Evolutionary conservation across 2,329 filamentous ascomycete species (phyloP).

Genomic region (Sphaerulina vaccinii): DNA sequence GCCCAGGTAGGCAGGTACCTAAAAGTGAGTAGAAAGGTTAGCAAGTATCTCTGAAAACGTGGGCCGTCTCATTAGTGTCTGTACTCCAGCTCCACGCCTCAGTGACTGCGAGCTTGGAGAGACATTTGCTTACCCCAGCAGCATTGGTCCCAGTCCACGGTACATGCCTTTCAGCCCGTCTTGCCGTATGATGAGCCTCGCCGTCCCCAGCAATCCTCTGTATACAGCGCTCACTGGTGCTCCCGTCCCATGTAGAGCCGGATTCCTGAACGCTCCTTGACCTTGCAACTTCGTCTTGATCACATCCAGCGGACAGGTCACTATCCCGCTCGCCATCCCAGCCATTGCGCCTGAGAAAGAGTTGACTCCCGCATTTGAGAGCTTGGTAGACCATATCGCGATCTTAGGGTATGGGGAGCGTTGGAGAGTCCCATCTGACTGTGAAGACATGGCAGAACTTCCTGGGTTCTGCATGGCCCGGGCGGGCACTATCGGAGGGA

Average conservation of each 20-base stretch:
- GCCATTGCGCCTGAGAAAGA: conserved; percentile 84
- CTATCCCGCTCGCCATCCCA: conserved; percentile 87
- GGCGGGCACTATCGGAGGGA: conserved; percentile 31
- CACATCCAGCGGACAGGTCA: conserved; percentile 95
- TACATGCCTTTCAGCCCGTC: conserved; percentile 91
- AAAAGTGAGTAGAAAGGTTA: too few species aligned
- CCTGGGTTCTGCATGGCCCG: conserved; percentile 34
- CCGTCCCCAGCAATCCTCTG: conserved; percentile 82
- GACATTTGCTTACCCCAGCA: too few species aligned
- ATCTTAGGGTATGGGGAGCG: conserved; percentile 36
- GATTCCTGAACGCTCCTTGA: conserved; percentile 74
- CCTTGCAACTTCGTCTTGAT: conserved; percentile 98
- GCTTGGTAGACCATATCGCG: conserved; percentile 43
- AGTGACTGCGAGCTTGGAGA: too few species aligned
- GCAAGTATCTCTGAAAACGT: too few species aligned
- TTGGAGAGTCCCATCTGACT: conserved; percentile 31
- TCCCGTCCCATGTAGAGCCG: conserved; percentile 15
- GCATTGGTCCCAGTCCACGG: conserved; percentile 87
- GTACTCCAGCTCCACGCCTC: too few species aligned
- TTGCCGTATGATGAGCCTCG: conserved; percentile 77
- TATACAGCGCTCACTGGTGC: conserved; percentile 62
- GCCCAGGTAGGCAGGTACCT: conserved; percentile 98
- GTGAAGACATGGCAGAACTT: conserved; percentile 32
- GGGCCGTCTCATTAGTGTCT: too few species aligned
- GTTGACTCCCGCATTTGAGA: conserved; percentile 65